These are phyloP conservation scores for Notholithocarpus densiflorus DNA, from an alignment of 306 rosid species.

Conservation along the genomic window DNA sequence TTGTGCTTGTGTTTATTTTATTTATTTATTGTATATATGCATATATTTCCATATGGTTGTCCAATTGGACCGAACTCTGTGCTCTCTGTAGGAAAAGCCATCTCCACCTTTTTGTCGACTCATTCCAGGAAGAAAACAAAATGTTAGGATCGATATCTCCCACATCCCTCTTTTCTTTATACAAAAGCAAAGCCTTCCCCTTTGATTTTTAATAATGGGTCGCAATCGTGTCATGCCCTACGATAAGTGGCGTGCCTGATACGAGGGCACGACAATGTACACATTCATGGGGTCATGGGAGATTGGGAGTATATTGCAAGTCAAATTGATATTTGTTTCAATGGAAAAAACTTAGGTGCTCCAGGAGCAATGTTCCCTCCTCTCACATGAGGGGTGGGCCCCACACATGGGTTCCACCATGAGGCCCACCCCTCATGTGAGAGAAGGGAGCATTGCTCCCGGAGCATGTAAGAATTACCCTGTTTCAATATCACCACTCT, in stretches of 20 bases:
- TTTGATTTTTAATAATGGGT: slow-evolving; percentile 1
- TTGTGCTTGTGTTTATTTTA: background rate
- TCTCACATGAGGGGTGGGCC: no score
- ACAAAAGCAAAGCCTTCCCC: background rate
- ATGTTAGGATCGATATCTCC: background rate
- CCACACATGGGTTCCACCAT: no score
- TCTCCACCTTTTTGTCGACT: background rate
- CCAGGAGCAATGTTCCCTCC: no score
- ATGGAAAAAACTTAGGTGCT: no score
- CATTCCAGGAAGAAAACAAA: slow-evolving; percentile 7
- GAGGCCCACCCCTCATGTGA: no score
- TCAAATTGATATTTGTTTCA: background rate
- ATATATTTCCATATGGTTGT: background rate
- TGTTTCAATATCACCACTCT: background rate
- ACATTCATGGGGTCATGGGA: background rate
- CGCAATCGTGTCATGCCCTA: background rate
- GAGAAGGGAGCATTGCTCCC: no score
- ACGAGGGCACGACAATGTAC: background rate
- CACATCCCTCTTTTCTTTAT: background rate
- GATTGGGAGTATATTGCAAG: background rate
- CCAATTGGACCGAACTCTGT: background rate
- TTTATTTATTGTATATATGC: background rate
- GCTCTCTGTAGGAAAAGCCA: background rate
- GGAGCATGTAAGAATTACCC: no score
- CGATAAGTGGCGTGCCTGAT: background rate